phyloP scores from a whole-genome alignment of 371 early-diverging fungal species.

The Thermomucor indicae-seudaticae region DNA sequence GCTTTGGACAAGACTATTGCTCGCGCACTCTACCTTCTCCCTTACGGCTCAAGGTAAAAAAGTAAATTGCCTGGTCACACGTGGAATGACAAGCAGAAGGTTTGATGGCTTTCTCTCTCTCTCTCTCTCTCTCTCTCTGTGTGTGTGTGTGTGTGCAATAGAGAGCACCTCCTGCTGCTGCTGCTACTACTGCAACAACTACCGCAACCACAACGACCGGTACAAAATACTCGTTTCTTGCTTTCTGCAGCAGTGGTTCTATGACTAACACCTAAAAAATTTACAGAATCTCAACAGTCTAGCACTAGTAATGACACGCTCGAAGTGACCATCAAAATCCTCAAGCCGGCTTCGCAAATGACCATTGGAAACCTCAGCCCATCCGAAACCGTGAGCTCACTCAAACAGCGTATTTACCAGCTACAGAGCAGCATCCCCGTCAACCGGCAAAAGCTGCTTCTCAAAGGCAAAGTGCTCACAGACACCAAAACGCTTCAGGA shows the following conservation, averaged over 20 bases:
- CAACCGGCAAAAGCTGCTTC: slow-evolving; percentile 50
- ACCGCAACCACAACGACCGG: background rate
- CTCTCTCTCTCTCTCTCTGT: background rate
- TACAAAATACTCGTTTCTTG: too few relatives aligned
- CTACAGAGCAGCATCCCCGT: slow-evolving; percentile 29
- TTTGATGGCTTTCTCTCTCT: background rate
- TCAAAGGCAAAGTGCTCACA: slow-evolving; percentile 59
- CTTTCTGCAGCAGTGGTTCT: too few relatives aligned
- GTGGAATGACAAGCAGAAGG: background rate
- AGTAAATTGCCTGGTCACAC: background rate
- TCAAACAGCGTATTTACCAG: slow-evolving; percentile 46
- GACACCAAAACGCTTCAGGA: slow-evolving; percentile 54
- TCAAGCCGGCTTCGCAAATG: slow-evolving; percentile 44
- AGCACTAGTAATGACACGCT: too few relatives aligned
- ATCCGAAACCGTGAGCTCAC: slow-evolving; percentile 27
- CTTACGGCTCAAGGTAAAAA: slow-evolving; percentile 34
- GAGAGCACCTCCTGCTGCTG: background rate
- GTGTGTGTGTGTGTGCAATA: background rate
- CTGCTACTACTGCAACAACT: background rate
- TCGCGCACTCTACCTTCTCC: slow-evolving; percentile 25
- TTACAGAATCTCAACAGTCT: too few relatives aligned
- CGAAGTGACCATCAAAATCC: slow-evolving; percentile 32
- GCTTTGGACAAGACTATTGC: slow-evolving; percentile 38
- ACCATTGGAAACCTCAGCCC: slow-evolving; percentile 20
- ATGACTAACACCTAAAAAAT: too few relatives aligned